A percentile compares a stretch with the other conserved stretches of the same genome.
phyloP scores from a whole-genome alignment of 192 early-diverging fungal genomes.

The Coemansia sp. region DNA sequence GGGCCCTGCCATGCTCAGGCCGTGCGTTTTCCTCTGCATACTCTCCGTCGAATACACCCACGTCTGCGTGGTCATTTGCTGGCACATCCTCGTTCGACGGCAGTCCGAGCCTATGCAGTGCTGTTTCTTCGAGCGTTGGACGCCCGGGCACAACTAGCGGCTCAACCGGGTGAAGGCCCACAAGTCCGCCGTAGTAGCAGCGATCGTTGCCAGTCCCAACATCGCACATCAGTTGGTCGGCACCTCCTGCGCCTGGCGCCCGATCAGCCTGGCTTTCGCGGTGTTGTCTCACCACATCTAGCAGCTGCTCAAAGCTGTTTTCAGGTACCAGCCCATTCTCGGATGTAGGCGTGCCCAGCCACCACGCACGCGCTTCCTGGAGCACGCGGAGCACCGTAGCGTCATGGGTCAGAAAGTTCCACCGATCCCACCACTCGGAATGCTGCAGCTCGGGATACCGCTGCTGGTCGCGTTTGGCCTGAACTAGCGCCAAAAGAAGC shows the following conservation, averaged over 20 bases:
- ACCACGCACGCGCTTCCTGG: slow-evolving; percentile 46
- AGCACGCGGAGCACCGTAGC: slow-evolving; percentile 42
- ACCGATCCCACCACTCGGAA: slow-evolving; percentile 49
- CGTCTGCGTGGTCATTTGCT: not conserved
- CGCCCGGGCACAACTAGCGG: slow-evolving; percentile 1
- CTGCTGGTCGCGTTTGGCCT: slow-evolving; percentile 37
- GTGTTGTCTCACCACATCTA: slow-evolving; percentile 26
- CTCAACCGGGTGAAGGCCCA: slow-evolving; percentile 37
- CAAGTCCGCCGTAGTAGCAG: slow-evolving; percentile 26
- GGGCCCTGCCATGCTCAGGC: not conserved
- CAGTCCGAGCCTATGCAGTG: slow-evolving; percentile 22
- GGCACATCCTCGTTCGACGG: slow-evolving; percentile 11
- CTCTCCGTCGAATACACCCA: not conserved
- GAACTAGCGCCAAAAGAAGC: slow-evolving; percentile 40
- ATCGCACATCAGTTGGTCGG: slow-evolving; percentile 10
- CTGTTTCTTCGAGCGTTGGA: slow-evolving; percentile 27
- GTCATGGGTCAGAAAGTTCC: slow-evolving; percentile 45
- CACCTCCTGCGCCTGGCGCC: slow-evolving; percentile 3
- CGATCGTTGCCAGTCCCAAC: slow-evolving; percentile 9
- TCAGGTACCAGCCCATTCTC: slow-evolving; percentile 17
- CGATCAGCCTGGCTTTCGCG: not conserved
- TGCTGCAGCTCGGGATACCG: slow-evolving; percentile 47
- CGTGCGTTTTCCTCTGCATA: not conserved
- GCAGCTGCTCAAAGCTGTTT: slow-evolving; percentile 29
- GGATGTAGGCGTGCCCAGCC: slow-evolving; percentile 21